phyloP scores from a whole-genome alignment of 768 basidiomycete genomes.

The Lyophyllum atratum region DNA sequence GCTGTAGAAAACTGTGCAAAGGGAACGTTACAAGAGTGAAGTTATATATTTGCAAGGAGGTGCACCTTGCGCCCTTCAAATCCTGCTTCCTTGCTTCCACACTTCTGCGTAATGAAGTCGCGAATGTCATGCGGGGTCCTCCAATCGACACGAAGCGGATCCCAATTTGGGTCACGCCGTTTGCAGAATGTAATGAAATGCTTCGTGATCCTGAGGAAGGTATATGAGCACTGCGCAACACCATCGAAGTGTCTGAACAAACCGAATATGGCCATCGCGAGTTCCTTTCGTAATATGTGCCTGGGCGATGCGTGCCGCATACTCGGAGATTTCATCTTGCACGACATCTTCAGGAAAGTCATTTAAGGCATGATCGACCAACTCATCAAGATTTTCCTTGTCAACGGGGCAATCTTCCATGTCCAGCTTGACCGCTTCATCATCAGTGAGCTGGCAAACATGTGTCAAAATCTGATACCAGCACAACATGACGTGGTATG shows the following conservation, averaged over 20 bases:
- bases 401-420: too few species aligned
- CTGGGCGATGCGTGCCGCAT: too few species aligned
- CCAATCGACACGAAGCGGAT: background rate
- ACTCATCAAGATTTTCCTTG: too few species aligned
- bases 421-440: too few species aligned
- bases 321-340: too few species aligned
- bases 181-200: background rate
- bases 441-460: too few species aligned
- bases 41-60: background rate
- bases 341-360: too few species aligned
- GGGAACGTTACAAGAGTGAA: too few species aligned
- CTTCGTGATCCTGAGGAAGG: background rate
- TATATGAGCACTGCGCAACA: background rate
- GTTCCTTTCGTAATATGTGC: too few species aligned
- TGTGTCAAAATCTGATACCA: too few species aligned
- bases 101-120: background rate
- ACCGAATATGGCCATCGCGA: background rate
- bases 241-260: background rate
- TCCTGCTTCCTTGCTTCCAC: background rate
- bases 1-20: constrained; percentile 13
- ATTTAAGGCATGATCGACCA: too few species aligned
- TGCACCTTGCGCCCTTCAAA: background rate
- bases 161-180: background rate
- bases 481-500: too few species aligned
- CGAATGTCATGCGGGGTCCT: background rate